Evolutionary conservation across 2,329 filamentous ascomycete genomes (phyloP).

Genomic region (Colletotrichum costaricense): DNA sequence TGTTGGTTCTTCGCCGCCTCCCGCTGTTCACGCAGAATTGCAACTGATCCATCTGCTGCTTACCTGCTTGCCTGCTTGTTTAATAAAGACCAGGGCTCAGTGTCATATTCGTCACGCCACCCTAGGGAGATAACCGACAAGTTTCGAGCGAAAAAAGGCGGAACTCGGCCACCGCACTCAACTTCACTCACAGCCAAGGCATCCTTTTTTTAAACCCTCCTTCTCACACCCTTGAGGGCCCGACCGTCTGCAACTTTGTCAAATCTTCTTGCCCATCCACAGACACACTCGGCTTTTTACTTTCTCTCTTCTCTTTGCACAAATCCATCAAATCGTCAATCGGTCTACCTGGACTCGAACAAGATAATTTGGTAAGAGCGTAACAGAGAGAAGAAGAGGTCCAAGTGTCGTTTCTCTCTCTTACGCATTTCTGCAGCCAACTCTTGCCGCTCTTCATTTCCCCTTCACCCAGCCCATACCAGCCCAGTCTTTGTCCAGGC

Average conservation of each 20-base stretch:
- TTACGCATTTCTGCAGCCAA: constrained; percentile 15
- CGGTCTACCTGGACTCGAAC: neutral
- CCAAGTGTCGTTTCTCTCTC: constrained; percentile 13
- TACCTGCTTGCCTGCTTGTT: neutral
- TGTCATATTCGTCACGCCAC: constrained; percentile 31
- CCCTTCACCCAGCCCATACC: constrained; percentile 30
- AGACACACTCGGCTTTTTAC: neutral
- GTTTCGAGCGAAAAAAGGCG: constrained; percentile 35
- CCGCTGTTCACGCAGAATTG: neutral
- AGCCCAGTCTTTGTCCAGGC: constrained; percentile 28
- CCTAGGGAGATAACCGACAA: constrained; percentile 34
- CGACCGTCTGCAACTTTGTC: constrained; percentile 27
- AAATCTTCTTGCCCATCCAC: constrained; percentile 16
- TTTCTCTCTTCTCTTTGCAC: neutral
- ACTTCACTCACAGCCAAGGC: constrained; percentile 34
- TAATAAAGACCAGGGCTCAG: constrained; percentile 23
- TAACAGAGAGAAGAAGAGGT: neutral
- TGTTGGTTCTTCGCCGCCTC: neutral
- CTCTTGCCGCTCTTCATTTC: constrained; percentile 34
- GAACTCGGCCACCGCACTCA: constrained; percentile 34
- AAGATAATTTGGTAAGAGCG: neutral
- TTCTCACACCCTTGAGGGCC: constrained; percentile 19
- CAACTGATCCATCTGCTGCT: neutral
- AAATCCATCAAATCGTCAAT: neutral
- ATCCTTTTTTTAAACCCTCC: constrained; percentile 26